Base-by-base conservation (phyloP, 129 eudicot species). In the Chrysanthemum makinoi region DNA sequence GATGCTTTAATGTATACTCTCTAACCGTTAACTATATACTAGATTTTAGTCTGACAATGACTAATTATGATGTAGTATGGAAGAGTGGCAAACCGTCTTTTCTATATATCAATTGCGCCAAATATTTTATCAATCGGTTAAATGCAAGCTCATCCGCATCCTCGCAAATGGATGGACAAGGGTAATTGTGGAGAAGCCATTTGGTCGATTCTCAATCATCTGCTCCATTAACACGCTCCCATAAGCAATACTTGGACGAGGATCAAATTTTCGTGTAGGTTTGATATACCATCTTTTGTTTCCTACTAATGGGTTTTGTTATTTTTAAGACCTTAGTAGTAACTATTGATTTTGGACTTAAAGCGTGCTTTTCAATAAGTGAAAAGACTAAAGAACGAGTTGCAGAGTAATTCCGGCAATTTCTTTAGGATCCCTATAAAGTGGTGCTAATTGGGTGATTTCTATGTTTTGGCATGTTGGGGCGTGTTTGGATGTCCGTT, bases 181-280 rank as follows among this genome's bases (percentile, higher is more conserved):
- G 72, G 98, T 93, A 78, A 93, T 93, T 67, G 98, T 93, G 20
- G 98, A 93, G 81, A 93, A 93, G 76, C 98, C 98, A 16, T 93
- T 93, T 79, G 98, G 98, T 26, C 81, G 96, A 93, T 85, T 93
- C 92, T 59, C 96, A 89, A 74, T 89, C 98, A 48, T 93, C 98
- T 10, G 92, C 98, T 87, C 88, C 98, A 52, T 82, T 93, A 68
- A 93, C 98, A 14, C 78, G 80, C 65, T 80, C 95, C 39, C 93
- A 89, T 35, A 93, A 93, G 85, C 90, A 93, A 80, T 89, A 93
- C 81, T 48, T 93, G 74, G 76, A 85, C 18, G 98, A 93, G 77
- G 98, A 93, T 76, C 98, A 93, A 77, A 93, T 93, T 79, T 93
- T 89, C 84, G 87, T 96, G 98, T 85, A 19, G 49, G 64, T 58